Conservation (phyloP, 306 rosid species). For the Sophora flavescens region DNA sequence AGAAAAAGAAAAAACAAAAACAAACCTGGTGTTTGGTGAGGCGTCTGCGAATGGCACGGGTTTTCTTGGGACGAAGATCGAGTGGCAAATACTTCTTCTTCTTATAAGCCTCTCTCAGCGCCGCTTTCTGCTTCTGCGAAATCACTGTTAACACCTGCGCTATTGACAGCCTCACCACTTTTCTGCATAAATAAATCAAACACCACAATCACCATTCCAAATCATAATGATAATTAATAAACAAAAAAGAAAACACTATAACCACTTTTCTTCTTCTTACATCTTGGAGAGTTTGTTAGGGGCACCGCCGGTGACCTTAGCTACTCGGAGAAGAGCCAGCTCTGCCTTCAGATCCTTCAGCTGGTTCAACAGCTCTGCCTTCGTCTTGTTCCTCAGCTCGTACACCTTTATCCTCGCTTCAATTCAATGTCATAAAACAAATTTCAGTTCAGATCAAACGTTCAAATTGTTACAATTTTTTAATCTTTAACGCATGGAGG, state of each 20-base stretch:
- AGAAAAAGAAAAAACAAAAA: no score
- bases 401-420: slow-evolving; percentile 93
- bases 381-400: slow-evolving; percentile 82
- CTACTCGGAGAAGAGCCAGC: slow-evolving; percentile 88
- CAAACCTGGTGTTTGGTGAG: slow-evolving; percentile 92
- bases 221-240: not conserved
- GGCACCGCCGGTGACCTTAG: slow-evolving; percentile 96
- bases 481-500: not conserved
- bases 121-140: slow-evolving; percentile 90
- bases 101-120: slow-evolving; percentile 84
- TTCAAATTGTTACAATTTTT: not conserved
- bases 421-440: slow-evolving; percentile 40
- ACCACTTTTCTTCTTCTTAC: no score
- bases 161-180: slow-evolving; percentile 86
- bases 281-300: slow-evolving; percentile 98
- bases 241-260: no score
- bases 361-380: slow-evolving; percentile 73
- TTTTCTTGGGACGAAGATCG: slow-evolving; percentile 95
- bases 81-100: slow-evolving; percentile 83
- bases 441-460: not conserved
- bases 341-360: slow-evolving; percentile 92
- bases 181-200: slow-evolving; percentile 54
- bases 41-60: slow-evolving; percentile 90
- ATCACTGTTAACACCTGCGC: slow-evolving; percentile 94
- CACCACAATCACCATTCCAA: not conserved